Conservation (phyloP, 306 rosid genomes). For the Vicia faba region DNA sequence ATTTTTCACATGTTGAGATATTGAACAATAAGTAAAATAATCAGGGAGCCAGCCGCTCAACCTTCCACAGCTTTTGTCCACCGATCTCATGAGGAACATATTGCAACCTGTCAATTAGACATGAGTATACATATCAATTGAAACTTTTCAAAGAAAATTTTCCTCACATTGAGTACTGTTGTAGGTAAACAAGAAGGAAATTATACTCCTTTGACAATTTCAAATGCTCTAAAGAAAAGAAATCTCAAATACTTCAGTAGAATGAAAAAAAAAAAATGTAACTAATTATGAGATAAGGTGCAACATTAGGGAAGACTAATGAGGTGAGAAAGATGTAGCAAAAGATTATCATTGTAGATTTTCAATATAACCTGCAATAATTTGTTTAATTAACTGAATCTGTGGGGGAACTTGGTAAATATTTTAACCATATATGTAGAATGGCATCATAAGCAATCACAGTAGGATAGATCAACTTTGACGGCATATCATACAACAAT, state of each 20-base stretch:
- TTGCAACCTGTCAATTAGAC: conserved; percentile 66
- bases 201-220: conserved; percentile 12
- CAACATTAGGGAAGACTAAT: background rate
- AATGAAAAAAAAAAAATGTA: background rate
- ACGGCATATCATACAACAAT: no score
- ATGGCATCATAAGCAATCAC: no score
- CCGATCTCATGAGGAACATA: conserved; percentile 68
- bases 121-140: conserved; percentile 32
- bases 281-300: background rate
- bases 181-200: background rate
- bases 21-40: conserved; percentile 12
- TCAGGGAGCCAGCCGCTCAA: conserved; percentile 95
- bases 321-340: background rate
- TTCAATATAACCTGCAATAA: background rate
- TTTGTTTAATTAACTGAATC: background rate
- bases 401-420: background rate
- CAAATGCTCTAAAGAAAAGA: conserved; percentile 16
- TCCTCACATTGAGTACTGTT: conserved; percentile 16
- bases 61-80: conserved; percentile 71
- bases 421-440: no score
- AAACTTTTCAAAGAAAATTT: conserved; percentile 14
- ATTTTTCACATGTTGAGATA: conserved; percentile 41
- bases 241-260: conserved; percentile 1
- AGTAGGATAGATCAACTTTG: no score
- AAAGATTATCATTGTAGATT: background rate